Evolutionary conservation across 148 eudicot species (phyloP), one percentile per base, ranked within the genome.

Genomic region (Linanthus parryae): DNA sequence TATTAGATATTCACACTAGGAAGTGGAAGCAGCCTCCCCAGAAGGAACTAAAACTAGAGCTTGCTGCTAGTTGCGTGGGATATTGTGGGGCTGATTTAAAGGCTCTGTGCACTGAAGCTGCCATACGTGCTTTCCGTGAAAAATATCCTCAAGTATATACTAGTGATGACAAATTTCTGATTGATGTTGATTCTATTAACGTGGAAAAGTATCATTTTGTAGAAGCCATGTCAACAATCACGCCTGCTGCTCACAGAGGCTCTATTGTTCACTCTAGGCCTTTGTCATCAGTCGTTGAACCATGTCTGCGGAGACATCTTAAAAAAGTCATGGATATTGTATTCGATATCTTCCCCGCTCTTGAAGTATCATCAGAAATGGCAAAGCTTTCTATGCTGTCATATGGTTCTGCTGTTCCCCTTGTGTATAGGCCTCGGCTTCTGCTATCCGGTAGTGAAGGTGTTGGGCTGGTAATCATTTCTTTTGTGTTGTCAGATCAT

Each of bases 241-340:
- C 99, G 45, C 99, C 99, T 56, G 99, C 99, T 48, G 96, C 99
- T 65, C 99, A 88, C 67, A 82, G 99, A 84, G 99, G 99, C 59
- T 88, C 99, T 39, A 74, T 88, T 61, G 96, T 92, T 47, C 95
- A 87, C 44, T 92, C 99, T n/a, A 77, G 92, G 81, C 99, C 99
- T 35, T 73, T 92, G 59, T 87, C 99, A 33, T 70, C 80, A 56
- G 91, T 80, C 65, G 99, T 94, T 43, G 76, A 77, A 34, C 96
- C 96, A 36, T 94, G 95, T 72, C 68, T 94, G 48, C 88, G 72
- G 44, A 67, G 91, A 68, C 84, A 82, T 56, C 75, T 94, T 53
- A 70, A 61, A 54, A 80, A 77, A 58, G 78, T 77, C 47, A 88
- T 94, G 96, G 57, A 62, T 33, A 67, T 62, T 52, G 76, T 94